Conservation (phyloP, 1,284 basidiomycete species). For the Laetiporus sulphureus region DNA sequence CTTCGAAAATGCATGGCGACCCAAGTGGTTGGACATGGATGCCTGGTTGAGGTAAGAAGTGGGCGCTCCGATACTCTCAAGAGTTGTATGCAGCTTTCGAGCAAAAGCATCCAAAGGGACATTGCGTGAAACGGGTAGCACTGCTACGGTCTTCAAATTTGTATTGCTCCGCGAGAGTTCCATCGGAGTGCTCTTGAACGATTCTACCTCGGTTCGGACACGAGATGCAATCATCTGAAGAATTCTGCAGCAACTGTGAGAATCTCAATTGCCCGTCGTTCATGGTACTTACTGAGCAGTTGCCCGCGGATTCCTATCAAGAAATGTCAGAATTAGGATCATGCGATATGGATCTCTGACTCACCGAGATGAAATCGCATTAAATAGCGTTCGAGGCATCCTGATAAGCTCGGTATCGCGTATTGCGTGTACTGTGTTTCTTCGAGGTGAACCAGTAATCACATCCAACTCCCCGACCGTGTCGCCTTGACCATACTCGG, state of each 20-base stretch:
- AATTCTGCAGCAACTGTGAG: conserved; percentile 38
- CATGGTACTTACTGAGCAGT: conserved; percentile 74
- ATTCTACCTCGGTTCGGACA: conserved; percentile 78
- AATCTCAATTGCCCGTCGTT: not conserved
- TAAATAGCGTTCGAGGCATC: conserved; percentile 97
- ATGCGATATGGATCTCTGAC: no score
- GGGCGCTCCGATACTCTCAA: conserved; percentile 85
- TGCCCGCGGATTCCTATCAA: conserved; percentile 80
- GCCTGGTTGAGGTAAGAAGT: conserved; percentile 90
- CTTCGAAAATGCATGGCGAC: conserved; percentile 86
- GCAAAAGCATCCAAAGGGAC: conserved; percentile 88
- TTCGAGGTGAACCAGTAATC: conserved; percentile 85
- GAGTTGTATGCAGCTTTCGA: conserved; percentile 77
- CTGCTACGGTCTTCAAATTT: conserved; percentile 91
- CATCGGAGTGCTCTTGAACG: conserved; percentile 39
- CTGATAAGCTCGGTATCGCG: conserved; percentile 97
- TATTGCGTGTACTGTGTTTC: conserved; percentile 94
- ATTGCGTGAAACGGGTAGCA: conserved; percentile 75
- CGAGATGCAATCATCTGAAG: conserved; percentile 91
- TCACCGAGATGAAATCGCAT: conserved; percentile 85
- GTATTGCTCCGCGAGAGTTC: conserved; percentile 76
- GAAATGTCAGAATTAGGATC: no score
- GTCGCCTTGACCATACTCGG: conserved; percentile 92
- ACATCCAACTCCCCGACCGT: conserved; percentile 92
- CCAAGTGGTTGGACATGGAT: conserved; percentile 84